Conservation (phyloP, 352 stramenopile genomes). For the Pythium phragmitis region DNA sequence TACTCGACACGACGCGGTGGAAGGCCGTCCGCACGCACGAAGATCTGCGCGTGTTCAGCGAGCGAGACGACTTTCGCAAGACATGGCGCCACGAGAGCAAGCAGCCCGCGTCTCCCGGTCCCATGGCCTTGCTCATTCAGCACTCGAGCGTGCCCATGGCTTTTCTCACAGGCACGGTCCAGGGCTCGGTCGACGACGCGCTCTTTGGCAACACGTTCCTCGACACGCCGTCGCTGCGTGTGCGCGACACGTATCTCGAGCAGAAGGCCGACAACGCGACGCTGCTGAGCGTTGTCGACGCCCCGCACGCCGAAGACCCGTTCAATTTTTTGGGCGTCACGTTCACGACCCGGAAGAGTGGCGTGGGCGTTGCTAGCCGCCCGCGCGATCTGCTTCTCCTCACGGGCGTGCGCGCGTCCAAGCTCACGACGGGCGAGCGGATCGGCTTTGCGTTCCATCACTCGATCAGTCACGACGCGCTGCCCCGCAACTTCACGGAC, state of each 20-base stretch:
- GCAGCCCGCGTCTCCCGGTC: background rate
- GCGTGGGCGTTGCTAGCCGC: background rate
- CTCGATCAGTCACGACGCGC: background rate
- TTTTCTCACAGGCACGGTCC: background rate
- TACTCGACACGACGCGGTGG: slow-evolving; percentile 38
- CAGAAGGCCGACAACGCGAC: background rate
- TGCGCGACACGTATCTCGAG: slow-evolving; percentile 2
- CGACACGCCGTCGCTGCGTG: slow-evolving; percentile 7
- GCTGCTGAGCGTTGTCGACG: background rate
- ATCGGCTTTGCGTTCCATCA: slow-evolving; percentile 6
- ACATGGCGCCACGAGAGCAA: slow-evolving; percentile 15
- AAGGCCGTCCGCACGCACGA: slow-evolving; percentile 40
- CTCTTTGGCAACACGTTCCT: slow-evolving; percentile 4
- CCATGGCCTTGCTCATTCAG: background rate
- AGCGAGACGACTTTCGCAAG: slow-evolving; percentile 24
- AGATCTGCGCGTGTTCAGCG: slow-evolving; percentile 36
- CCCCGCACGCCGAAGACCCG: background rate
- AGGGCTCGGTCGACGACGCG: slow-evolving; percentile 9
- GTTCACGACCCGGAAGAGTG: background rate
- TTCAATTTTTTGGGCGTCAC: slow-evolving; percentile 3
- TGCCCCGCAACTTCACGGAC: background rate
- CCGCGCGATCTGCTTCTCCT: slow-evolving; percentile 5
- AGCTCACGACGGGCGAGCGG: slow-evolving; percentile 5
- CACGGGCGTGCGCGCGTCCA: background rate
- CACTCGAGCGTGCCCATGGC: background rate